These are phyloP conservation scores for Cephalotrichum gorgonifer DNA, from an alignment of 2,329 filamentous ascomycete genomes.

Conservation along the genomic window DNA sequence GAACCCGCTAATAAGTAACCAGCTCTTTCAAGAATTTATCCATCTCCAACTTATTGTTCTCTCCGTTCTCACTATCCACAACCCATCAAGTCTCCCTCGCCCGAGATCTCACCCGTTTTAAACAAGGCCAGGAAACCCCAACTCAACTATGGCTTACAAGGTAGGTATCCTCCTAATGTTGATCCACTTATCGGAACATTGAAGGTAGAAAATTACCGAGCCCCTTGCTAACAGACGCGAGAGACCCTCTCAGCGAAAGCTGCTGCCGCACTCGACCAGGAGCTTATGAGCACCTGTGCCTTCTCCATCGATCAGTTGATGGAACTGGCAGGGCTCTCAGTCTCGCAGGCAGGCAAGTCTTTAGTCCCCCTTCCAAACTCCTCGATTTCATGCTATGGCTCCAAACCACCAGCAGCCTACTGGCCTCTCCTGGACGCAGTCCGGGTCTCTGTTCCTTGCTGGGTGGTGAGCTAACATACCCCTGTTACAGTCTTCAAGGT, in stretches of 20 bases:
- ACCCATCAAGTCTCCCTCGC: too few species aligned
- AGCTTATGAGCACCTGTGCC: constrained; percentile 80
- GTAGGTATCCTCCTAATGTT: too few species aligned
- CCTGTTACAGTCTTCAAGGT: constrained; percentile 60
- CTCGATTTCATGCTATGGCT: neutral
- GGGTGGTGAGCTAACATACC: neutral
- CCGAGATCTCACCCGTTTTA: too few species aligned
- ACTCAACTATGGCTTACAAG: too few species aligned
- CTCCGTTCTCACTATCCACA: too few species aligned
- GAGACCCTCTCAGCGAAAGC: constrained; percentile 85
- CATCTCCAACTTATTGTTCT: too few species aligned
- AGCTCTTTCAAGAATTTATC: too few species aligned
- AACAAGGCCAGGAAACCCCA: too few species aligned
- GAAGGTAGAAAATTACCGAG: neutral
- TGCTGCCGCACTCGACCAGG: constrained; percentile 79
- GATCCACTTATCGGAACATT: too few species aligned
- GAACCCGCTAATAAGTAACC: too few species aligned
- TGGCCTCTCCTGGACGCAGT: too few species aligned
- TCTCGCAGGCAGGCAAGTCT: constrained; percentile 71
- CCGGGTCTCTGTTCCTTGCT: too few species aligned
- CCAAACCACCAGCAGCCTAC: neutral
- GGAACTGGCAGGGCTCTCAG: constrained; percentile 88
- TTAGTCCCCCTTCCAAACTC: neutral
- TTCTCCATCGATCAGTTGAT: constrained; percentile 96
- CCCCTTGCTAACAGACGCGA: neutral